Evolutionary conservation across 2,329 filamentous ascomycete genomes (phyloP), one percentile per base, ranked within the genome.

Genomic region (Pezicula neosporulosa): DNA sequence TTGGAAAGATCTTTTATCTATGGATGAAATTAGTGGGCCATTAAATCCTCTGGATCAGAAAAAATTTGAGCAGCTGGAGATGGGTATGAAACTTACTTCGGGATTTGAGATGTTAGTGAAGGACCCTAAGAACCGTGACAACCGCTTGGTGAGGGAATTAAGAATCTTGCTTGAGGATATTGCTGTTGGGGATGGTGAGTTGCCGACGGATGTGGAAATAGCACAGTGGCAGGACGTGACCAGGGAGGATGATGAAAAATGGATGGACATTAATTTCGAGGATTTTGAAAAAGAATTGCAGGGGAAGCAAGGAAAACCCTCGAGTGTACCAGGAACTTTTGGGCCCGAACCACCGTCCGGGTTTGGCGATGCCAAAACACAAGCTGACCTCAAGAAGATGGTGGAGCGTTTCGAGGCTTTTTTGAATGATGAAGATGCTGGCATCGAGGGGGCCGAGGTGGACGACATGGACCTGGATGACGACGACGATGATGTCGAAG

Each of bases 371-470:
- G 73, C 79, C 4, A 76, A 75, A 21, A 81, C 85, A 0, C 85
- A 92, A 63, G 83, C 84, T 4, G 87, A 96, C 65, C 74, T 99
- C 19, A 85, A 87, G 49, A 93, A 93, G 64, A 96, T 97, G 66
- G 94, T 99, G 0, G 87, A 89, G 44, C 83, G 90, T n/a, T 97
- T 99, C 63, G 91, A 97, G 64, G 77, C 87, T 12, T 97, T 99
- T 61, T 70, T 99, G 43, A 89, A 95, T 50, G 90, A 97, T 60
- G 88, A 95, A 10, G 80, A 79, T 43, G 90, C 91, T 1, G 92
- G 89, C 1, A 68, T 85, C 6, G 91, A 96, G 44, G 93, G 91
- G 0, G 89, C 86, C 0, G 84, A 90, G 53, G 69, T 89, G 12
- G 76, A 80, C 54, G 86, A 89, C 9, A 89, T 89, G 77, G 87